phyloP scores from a whole-genome alignment of 1,139 yeast species.

The Debaryomyces udenii region DNA sequence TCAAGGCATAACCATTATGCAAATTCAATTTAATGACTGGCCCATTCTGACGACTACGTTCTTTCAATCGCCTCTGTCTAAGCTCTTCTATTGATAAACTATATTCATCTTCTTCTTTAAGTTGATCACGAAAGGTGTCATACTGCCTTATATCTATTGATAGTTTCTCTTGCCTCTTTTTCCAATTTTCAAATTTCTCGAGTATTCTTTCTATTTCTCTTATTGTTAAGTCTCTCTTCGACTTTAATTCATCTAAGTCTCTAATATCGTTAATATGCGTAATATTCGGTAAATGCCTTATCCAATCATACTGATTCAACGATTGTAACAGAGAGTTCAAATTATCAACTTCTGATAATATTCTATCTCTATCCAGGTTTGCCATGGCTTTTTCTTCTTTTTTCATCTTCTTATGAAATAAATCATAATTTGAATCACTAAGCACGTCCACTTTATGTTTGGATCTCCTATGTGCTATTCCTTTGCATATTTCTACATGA shows the following conservation, averaged over 20 bases:
- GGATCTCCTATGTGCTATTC: constrained; percentile 25
- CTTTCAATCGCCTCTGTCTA: constrained; percentile 21
- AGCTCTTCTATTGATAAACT: constrained; percentile 23
- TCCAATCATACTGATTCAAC: constrained; percentile 61
- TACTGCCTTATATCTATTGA: constrained; percentile 29
- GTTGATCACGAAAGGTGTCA: constrained; percentile 16
- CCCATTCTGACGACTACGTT: constrained; percentile 25
- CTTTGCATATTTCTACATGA: constrained; percentile 13
- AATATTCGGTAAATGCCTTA: constrained; percentile 48
- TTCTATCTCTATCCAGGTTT: constrained; percentile 55
- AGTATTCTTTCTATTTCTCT: constrained; percentile 52
- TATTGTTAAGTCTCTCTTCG: constrained; percentile 55
- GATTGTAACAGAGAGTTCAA: constrained; percentile 47
- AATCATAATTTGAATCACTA: constrained; percentile 44
- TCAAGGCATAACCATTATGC: constrained; percentile 31
- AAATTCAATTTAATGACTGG: constrained; percentile 30
- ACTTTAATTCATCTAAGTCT: constrained; percentile 50
- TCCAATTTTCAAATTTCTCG: constrained; percentile 50
- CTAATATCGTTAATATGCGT: constrained; percentile 54
- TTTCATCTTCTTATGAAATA: constrained; percentile 64
- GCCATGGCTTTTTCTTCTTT: constrained; percentile 68
- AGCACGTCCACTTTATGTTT: constrained; percentile 41
- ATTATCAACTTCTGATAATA: constrained; percentile 54
- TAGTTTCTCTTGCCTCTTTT: constrained; percentile 32
- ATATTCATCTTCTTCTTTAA: constrained; percentile 25